Conservation (phyloP, 768 basidiomycete genomes). For the Boletus edulis region DNA sequence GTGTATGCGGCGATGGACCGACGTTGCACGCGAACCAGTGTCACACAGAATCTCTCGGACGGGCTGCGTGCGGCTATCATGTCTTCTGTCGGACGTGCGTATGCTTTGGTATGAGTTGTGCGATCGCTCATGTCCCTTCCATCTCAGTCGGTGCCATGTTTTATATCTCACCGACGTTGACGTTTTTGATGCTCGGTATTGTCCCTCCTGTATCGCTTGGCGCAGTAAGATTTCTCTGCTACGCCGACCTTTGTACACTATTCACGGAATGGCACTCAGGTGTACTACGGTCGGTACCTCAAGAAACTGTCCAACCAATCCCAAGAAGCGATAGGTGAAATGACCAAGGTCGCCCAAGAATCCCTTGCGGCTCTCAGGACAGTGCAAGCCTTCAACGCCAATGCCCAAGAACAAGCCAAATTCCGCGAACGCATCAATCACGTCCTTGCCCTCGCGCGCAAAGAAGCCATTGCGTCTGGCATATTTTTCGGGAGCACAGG, state of each 20-base stretch:
- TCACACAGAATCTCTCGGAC: slow-evolving; percentile 79
- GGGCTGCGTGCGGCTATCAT: slow-evolving; percentile 84
- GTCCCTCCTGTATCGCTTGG: slow-evolving; percentile 88
- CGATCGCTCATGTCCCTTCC: background rate
- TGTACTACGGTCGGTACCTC: slow-evolving; percentile 94
- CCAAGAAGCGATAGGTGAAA: slow-evolving; percentile 93
- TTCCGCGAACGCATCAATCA: slow-evolving; percentile 65
- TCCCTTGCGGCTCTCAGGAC: slow-evolving; percentile 84
- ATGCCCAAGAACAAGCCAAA: slow-evolving; percentile 69
- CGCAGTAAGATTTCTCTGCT: slow-evolving; percentile 48
- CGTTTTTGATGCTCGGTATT: slow-evolving; percentile 87
- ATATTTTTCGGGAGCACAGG: slow-evolving; percentile 92
- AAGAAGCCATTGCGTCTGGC: slow-evolving; percentile 86
- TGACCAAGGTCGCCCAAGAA: slow-evolving; percentile 90
- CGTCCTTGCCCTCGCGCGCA: slow-evolving; percentile 74
- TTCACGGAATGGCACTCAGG: slow-evolving; percentile 43
- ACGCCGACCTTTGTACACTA: background rate
- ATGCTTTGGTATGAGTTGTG: background rate
- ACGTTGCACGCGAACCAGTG: slow-evolving; percentile 26
- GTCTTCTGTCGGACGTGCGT: slow-evolving; percentile 89
- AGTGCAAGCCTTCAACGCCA: slow-evolving; percentile 89
- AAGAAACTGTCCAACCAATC: slow-evolving; percentile 88
- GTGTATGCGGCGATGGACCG: background rate
- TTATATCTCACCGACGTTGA: slow-evolving; percentile 85
- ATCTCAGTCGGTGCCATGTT: slow-evolving; percentile 88